These are phyloP conservation scores for Apophysomyces trapeziformis DNA, from an alignment of 371 early-diverging fungal species.

Conservation along the genomic window DNA sequence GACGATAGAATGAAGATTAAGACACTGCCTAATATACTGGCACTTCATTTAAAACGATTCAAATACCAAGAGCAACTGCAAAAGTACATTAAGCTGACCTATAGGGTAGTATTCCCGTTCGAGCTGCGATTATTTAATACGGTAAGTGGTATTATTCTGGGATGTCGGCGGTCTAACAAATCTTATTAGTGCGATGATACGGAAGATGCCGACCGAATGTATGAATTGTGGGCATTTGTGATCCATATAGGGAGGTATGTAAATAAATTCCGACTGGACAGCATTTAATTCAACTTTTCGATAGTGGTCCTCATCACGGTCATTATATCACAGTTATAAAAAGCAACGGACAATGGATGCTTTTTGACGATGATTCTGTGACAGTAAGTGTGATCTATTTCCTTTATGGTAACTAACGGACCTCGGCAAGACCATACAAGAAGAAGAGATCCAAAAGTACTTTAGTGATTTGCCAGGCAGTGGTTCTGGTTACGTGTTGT, in stretches of 20 bases:
- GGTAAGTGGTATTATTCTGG: constrained; percentile 40
- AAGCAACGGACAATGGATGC: constrained; percentile 86
- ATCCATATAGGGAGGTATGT: constrained; percentile 90
- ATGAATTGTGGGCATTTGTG: constrained; percentile 87
- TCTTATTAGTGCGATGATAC: constrained; percentile 77
- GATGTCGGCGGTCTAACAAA: too few relatives aligned
- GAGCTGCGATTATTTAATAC: constrained; percentile 94
- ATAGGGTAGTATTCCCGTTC: constrained; percentile 92
- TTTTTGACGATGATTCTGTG: constrained; percentile 95
- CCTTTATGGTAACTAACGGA: background rate
- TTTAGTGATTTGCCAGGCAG: constrained; percentile 81
- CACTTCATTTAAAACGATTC: constrained; percentile 95
- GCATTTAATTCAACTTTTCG: background rate
- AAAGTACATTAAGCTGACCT: constrained; percentile 91
- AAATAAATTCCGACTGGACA: background rate
- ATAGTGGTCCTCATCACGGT: constrained; percentile 93
- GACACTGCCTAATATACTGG: constrained; percentile 90
- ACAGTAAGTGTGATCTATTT: constrained; percentile 53
- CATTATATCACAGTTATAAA: constrained; percentile 94
- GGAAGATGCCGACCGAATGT: constrained; percentile 83
- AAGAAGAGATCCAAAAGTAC: constrained; percentile 81
- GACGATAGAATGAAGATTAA: constrained; percentile 92
- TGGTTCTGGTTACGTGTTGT: constrained; percentile 85
- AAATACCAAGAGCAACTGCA: constrained; percentile 94
- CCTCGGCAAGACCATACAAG: constrained; percentile 64